These are phyloP conservation scores for Sporisorium sorghi DNA, from an alignment of 1,284 basidiomycete species.

Conservation along the genomic window DNA sequence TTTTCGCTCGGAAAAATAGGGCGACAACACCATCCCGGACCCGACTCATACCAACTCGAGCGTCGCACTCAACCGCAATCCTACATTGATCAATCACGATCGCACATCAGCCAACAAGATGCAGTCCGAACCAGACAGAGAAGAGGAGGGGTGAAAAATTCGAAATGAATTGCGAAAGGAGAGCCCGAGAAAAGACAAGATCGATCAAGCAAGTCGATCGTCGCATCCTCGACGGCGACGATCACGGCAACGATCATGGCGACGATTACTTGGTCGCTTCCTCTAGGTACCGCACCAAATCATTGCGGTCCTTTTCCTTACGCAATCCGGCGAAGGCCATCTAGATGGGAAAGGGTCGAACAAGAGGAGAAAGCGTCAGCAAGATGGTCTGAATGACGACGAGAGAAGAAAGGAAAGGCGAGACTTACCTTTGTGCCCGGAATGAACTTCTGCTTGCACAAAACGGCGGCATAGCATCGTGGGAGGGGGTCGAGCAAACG, in stretches of 20 bases:
- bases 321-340: constrained; percentile 63
- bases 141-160: not conserved
- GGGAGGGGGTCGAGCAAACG: no score
- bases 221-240: not conserved
- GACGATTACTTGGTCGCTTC: constrained; percentile 10
- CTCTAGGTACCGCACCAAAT: constrained; percentile 49
- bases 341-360: no score
- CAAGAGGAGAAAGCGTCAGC: not conserved
- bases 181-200: not conserved
- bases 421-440: constrained; percentile 56
- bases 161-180: not conserved
- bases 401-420: not conserved
- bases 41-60: no score
- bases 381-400: not conserved
- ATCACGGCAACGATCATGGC: no score
- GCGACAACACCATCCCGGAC: no score
- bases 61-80: no score
- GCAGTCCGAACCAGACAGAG: not conserved
- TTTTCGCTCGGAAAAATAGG: no score
- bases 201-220: not conserved
- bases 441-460: no score
- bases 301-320: constrained; percentile 68
- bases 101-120: no score
- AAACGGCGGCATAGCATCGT: no score
- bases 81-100: no score